Evolutionary conservation across 2,329 filamentous ascomycete species (phyloP).

Genomic region (Clarireedia homoeocarpa): DNA sequence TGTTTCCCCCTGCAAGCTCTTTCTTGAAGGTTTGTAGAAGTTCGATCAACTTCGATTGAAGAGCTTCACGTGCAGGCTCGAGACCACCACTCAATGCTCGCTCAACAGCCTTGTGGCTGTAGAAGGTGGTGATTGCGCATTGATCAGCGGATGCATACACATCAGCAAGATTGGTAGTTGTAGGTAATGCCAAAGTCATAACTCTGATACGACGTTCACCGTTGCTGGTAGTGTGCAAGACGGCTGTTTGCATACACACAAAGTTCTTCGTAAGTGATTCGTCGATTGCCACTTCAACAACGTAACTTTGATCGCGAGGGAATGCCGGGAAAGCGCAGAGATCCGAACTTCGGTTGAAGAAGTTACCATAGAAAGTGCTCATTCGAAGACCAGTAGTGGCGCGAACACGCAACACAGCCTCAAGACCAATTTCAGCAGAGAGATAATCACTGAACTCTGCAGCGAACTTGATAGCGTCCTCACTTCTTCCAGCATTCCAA

Average conservation of each 20-base stretch:
- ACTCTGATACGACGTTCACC: constrained; percentile 93
- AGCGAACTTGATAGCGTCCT: constrained; percentile 97
- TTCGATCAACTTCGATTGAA: constrained; percentile 88
- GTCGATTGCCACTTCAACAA: constrained; percentile 96
- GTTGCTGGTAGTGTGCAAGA: constrained; percentile 95
- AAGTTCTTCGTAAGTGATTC: constrained; percentile 88
- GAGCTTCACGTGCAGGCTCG: constrained; percentile 81
- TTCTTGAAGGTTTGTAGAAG: constrained; percentile 93
- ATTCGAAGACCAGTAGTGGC: constrained; percentile 92
- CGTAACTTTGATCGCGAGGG: constrained; percentile 93
- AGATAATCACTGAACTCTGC: constrained; percentile 94
- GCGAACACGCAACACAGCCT: constrained; percentile 90
- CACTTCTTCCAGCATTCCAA: constrained; percentile 88
- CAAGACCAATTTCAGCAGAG: constrained; percentile 91
- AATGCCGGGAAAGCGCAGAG: constrained; percentile 97
- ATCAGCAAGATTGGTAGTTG: constrained; percentile 82
- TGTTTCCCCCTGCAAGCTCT: constrained; percentile 90
- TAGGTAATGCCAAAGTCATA: constrained; percentile 85
- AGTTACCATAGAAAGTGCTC: constrained; percentile 98
- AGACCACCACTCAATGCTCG: constrained; percentile 76
- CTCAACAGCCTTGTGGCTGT: constrained; percentile 96
- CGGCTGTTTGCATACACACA: constrained; percentile 87
- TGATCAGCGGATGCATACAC: constrained; percentile 94
- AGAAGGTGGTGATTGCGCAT: constrained; percentile 86
- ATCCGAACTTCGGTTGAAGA: constrained; percentile 97